phyloP scores from a whole-genome alignment of 1,284 basidiomycete species.

The Melampsora abietis-canadensis region DNA sequence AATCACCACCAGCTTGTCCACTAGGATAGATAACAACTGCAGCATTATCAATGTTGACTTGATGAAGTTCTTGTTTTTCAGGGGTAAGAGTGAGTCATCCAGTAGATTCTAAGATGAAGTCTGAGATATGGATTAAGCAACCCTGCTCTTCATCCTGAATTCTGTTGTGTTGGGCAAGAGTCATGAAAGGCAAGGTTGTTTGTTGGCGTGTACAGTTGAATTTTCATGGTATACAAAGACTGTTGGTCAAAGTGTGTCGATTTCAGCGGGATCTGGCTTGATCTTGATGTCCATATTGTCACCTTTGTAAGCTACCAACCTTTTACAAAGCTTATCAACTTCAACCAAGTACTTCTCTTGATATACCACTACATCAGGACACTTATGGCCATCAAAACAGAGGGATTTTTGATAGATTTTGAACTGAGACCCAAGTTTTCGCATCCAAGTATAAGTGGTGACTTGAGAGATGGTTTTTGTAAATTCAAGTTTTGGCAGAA shows the following conservation, averaged over 20 bases:
- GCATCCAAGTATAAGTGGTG: conserved; percentile 15
- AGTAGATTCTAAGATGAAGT: conserved; percentile 16
- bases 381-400: conserved; percentile 23
- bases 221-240: conserved; percentile 18
- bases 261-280: background rate
- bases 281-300: background rate
- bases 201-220: conserved; percentile 23
- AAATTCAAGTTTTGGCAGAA: conserved; percentile 9
- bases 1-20: background rate
- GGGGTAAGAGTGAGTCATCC: background rate
- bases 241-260: background rate
- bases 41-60: background rate
- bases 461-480: conserved; percentile 5
- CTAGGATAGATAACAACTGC: conserved; percentile 24
- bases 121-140: conserved; percentile 9
- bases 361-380: background rate
- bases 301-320: background rate
- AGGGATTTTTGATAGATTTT: conserved; percentile 13
- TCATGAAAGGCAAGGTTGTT: conserved; percentile 13
- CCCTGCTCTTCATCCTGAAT: conserved; percentile 20
- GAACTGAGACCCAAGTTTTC: conserved; percentile 1
- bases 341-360: conserved; percentile 18
- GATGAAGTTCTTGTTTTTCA: background rate
- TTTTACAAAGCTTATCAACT: conserved; percentile 2
- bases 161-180: conserved; percentile 1